Evolutionary conservation across 2,329 filamentous ascomycete species (phyloP), one percentile per base, ranked within the genome.

Genomic region (Zasmidium citrigriseum): DNA sequence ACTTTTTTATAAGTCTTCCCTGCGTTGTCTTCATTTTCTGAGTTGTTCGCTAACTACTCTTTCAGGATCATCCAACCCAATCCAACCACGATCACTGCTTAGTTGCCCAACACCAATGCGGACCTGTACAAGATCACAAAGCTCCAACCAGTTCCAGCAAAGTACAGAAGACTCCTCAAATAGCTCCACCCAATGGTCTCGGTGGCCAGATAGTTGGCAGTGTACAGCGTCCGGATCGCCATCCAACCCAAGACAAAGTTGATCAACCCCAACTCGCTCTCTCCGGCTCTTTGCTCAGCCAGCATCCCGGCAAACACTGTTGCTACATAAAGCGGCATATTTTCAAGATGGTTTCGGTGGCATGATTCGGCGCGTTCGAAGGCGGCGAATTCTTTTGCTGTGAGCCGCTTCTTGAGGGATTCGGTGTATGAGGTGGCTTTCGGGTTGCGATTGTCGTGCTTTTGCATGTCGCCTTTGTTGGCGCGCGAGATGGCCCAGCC

Each of bases 301-400:
- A 80, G 62, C 46, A 80, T 73, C 0, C 76, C 78, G 4, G 77
- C 67, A 14, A 80, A 68, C 9, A 81, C 69, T 1, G 78, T 76
- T 1, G 76, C 72, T 10, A 76, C 66, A 59, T 80, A 81, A 9
- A 81, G 60, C 1, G 78, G 76, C 54, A 81, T 68, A 53, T 76
- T 79, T 68, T 82, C 78, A 60, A 80, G 70, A 24, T 74, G 73
- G 63, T 81, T 81, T 24, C 73, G 70, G 60, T 80, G 77, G 29
- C 77, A 80, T 4, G 76, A 72, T 58, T 78, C 73, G 21, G 75
- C 71, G 44, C 79, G 77, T 67, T 81, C 78, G 53, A 73, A 81
- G 7, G 67, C 71, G 12, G 72, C 75, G 60, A 74, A 79, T 4
- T 67, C 68, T 14, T 73, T 69, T 0, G 73, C 62, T 10, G 73